A percentile compares a stretch with the other conserved stretches of the same genome.
Conservation (phyloP, 2,329 filamentous ascomycete genomes). For the Chaetomiaceae sp. region DNA sequence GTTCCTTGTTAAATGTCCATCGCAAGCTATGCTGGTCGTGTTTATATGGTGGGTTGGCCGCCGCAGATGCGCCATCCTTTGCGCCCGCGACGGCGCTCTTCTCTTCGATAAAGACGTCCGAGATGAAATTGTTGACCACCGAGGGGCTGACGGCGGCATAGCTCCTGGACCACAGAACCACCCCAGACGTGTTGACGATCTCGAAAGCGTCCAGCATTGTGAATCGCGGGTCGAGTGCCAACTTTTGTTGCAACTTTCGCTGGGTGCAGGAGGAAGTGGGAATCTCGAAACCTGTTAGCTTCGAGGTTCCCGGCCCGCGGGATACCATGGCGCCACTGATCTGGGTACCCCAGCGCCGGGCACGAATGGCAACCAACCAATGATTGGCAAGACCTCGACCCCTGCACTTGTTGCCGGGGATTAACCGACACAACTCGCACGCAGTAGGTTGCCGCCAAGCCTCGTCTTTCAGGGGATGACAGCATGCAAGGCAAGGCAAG, state of each 20-base stretch:
- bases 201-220: conserved; percentile 94
- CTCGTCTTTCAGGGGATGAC: conserved; percentile 16
- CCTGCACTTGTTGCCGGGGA: conserved; percentile 11
- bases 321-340: conserved; percentile 6
- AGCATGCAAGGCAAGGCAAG: conserved; percentile 16
- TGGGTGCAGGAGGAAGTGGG: not conserved
- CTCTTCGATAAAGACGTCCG: conserved; percentile 97
- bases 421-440: conserved; percentile 14
- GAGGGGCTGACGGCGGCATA: conserved; percentile 76
- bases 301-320: not conserved
- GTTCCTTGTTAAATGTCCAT: conserved; percentile 88
- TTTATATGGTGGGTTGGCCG: conserved; percentile 70
- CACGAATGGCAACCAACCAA: conserved; percentile 13
- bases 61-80: conserved; percentile 55
- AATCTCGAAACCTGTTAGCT: not conserved
- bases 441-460: too few species aligned
- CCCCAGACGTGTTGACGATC: conserved; percentile 90
- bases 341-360: not conserved
- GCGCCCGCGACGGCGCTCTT: conserved; percentile 61
- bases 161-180: conserved; percentile 91
- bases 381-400: conserved; percentile 10
- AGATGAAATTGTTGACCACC: conserved; percentile 90
- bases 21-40: conserved; percentile 92
- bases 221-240: not conserved
- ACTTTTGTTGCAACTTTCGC: not conserved